Conservation (phyloP, 176 grass and related monocot genomes). For the Calamus simplicifolius region DNA sequence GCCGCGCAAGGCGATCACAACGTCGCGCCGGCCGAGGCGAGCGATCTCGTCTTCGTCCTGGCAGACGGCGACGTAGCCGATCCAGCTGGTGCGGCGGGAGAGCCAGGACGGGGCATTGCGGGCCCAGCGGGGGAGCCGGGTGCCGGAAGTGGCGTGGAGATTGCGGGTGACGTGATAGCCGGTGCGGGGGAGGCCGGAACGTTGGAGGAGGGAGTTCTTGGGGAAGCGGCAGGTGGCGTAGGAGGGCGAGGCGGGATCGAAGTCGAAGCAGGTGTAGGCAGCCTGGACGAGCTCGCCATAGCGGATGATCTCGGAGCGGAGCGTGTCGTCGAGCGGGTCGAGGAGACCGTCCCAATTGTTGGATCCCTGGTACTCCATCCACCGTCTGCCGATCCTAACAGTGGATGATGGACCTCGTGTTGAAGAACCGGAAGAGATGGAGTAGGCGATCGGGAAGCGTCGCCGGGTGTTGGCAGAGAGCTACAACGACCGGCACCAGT, state of each 20-base stretch:
- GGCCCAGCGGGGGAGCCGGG: slow-evolving; percentile 15
- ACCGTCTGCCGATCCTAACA: slow-evolving; percentile 24
- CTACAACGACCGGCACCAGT: too few relatives aligned
- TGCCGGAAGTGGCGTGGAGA: slow-evolving; percentile 33
- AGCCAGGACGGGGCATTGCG: background rate
- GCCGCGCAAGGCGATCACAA: slow-evolving; percentile 39
- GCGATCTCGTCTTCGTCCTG: slow-evolving; percentile 36
- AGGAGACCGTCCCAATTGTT: slow-evolving; percentile 42
- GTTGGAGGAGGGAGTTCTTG: slow-evolving; percentile 22
- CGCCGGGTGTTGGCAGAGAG: background rate
- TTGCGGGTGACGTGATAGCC: slow-evolving; percentile 29
- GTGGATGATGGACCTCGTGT: background rate
- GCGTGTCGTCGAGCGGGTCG: slow-evolving; percentile 33
- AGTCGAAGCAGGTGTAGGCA: slow-evolving; percentile 39
- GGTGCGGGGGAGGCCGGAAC: slow-evolving; percentile 16
- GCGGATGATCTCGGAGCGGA: slow-evolving; percentile 38
- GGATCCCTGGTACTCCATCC: slow-evolving; percentile 38
- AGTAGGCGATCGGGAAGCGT: background rate
- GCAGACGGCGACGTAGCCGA: slow-evolving; percentile 51
- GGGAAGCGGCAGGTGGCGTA: slow-evolving; percentile 43
- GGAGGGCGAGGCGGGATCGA: slow-evolving; percentile 15
- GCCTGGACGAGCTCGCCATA: slow-evolving; percentile 44
- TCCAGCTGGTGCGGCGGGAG: slow-evolving; percentile 32
- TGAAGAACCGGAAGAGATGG: background rate
- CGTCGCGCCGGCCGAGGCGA: slow-evolving; percentile 38